Evolutionary conservation across 768 basidiomycete genomes (phyloP).

Genomic region (Lactarius deliciosus): DNA sequence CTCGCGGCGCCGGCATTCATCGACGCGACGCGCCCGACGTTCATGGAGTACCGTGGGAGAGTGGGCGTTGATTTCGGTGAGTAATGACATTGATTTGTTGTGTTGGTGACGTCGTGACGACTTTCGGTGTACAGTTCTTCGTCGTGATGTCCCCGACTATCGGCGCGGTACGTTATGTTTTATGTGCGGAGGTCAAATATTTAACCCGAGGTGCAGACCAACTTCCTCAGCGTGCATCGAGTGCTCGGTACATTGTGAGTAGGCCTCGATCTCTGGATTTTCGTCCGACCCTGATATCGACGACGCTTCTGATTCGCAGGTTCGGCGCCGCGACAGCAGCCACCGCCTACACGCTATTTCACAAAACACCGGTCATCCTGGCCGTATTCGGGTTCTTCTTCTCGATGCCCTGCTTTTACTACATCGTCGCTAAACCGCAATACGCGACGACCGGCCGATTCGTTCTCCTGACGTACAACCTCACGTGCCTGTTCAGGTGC

Average conservation of each 20-base stretch:
- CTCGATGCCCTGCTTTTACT: slow-evolving; percentile 93
- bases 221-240: slow-evolving; percentile 80
- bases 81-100: slow-evolving; percentile 32
- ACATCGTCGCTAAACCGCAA: slow-evolving; percentile 74
- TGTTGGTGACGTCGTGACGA: background rate
- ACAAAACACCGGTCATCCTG: slow-evolving; percentile 70
- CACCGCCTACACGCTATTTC: slow-evolving; percentile 68
- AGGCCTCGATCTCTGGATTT: slow-evolving; percentile 3
- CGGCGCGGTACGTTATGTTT: slow-evolving; percentile 60
- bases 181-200: slow-evolving; percentile 24
- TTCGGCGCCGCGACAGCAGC: slow-evolving; percentile 79
- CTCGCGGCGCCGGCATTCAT: slow-evolving; percentile 89
- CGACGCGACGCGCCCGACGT: slow-evolving; percentile 70
- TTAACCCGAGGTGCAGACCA: slow-evolving; percentile 54
- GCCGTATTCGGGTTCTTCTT: slow-evolving; percentile 85
- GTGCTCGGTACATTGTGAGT: slow-evolving; percentile 81
- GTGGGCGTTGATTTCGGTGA: slow-evolving; percentile 92
- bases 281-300: background rate
- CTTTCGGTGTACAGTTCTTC: slow-evolving; percentile 56
- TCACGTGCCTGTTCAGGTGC: slow-evolving; percentile 63
- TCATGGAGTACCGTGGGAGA: slow-evolving; percentile 87
- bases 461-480: slow-evolving; percentile 83
- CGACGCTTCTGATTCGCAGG: slow-evolving; percentile 41
- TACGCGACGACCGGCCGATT: slow-evolving; percentile 77
- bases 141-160: slow-evolving; percentile 91